These are phyloP conservation scores for Funneliformis mosseae DNA, from an alignment of 192 early-diverging fungal genomes.

Conservation along the genomic window DNA sequence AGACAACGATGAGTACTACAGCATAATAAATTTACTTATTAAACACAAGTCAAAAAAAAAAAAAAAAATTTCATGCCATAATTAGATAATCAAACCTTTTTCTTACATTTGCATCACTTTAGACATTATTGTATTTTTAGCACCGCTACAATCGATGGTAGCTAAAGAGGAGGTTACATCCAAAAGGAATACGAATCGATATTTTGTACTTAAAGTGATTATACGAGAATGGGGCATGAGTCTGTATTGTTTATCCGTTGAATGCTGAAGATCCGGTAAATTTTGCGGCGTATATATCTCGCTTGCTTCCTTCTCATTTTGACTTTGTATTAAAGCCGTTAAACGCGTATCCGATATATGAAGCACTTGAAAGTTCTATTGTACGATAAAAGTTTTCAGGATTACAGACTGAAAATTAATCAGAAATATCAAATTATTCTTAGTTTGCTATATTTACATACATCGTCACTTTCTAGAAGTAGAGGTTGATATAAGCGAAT, in stretches of 20 bases:
- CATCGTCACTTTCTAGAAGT: conserved; percentile 32
- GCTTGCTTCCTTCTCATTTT: conserved; percentile 17
- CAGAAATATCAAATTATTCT: background rate
- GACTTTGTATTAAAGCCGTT: conserved; percentile 22
- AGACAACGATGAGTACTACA: conserved; percentile 15
- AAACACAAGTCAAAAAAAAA: too few relatives aligned
- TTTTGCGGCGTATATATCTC: conserved; percentile 27
- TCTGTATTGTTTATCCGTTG: conserved; percentile 37
- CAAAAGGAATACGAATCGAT: conserved; percentile 68
- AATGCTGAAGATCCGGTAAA: conserved; percentile 12
- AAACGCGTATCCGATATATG: conserved; percentile 21
- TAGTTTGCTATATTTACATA: conserved; percentile 3
- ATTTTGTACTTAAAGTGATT: conserved; percentile 54
- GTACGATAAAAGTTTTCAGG: background rate
- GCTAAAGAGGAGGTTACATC: conserved; percentile 72
- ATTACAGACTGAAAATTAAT: background rate
- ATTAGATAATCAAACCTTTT: background rate
- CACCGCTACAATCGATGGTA: conserved; percentile 49
- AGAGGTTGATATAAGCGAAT: conserved; percentile 42
- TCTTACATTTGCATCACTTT: conserved; percentile 55
- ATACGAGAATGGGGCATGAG: conserved; percentile 73
- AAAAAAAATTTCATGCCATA: background rate
- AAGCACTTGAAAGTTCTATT: conserved; percentile 24
- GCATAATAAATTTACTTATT: background rate
- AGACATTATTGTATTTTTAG: conserved; percentile 49